Evolutionary conservation across 495 filamentous ascomycete genomes (phyloP).

Genomic region (Xylaria palmicola): DNA sequence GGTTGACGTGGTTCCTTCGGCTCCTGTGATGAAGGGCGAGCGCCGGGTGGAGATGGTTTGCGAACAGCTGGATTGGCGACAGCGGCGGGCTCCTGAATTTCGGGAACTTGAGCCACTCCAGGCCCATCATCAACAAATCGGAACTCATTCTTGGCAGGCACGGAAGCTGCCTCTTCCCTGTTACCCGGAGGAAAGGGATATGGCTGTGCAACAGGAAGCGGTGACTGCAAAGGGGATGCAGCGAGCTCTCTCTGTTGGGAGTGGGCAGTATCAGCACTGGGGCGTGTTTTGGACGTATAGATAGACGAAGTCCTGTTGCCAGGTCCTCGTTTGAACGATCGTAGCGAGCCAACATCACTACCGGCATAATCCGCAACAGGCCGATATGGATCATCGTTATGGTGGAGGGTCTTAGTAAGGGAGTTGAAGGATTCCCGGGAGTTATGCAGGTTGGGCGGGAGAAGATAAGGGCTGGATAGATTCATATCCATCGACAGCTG

Average conservation of each 20-base stretch:
- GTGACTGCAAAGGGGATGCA: constrained; percentile 23
- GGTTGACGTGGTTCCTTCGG: constrained; percentile 12
- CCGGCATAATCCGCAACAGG: constrained; percentile 60
- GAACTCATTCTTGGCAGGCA: constrained; percentile 27
- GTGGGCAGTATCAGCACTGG: constrained; percentile 19
- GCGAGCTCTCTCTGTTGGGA: constrained; percentile 18
- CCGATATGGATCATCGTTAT: constrained; percentile 80
- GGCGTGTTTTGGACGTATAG: constrained; percentile 52
- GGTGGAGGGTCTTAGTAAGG: constrained; percentile 67
- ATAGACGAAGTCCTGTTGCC: constrained; percentile 60
- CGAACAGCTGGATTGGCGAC: constrained; percentile 27
- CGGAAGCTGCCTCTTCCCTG: constrained; percentile 6
- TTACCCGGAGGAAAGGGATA: constrained; percentile 9
- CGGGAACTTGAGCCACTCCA: constrained; percentile 29
- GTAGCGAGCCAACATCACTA: constrained; percentile 59
- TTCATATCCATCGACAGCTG: constrained; percentile 86
- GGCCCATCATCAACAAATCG: constrained; percentile 32
- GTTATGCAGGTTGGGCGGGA: constrained; percentile 75
- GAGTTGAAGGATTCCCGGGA: constrained; percentile 86
- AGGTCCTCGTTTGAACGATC: constrained; percentile 48
- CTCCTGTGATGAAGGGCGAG: constrained; percentile 25
- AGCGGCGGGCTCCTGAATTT: constrained; percentile 38
- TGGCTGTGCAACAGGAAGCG: constrained; percentile 29
- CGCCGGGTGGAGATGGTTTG: constrained; percentile 17
- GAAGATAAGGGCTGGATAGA: constrained; percentile 78